Evolutionary conservation across 1,284 basidiomycete genomes (phyloP).

Genomic region (Malassezia nana): DNA sequence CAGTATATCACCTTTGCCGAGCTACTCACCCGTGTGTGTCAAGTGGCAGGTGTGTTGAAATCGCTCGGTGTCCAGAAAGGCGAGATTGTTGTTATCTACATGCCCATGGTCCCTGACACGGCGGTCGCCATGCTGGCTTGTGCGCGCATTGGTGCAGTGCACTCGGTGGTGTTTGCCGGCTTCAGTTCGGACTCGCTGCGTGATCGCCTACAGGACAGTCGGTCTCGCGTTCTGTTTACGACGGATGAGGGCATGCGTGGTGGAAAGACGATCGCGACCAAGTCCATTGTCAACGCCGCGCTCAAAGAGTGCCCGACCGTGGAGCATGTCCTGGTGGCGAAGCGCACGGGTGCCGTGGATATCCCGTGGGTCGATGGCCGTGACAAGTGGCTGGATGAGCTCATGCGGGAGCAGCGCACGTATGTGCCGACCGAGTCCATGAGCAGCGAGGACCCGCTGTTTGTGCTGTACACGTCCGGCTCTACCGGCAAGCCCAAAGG

Average conservation of each 20-base stretch:
- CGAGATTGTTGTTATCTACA: slow-evolving; percentile 64
- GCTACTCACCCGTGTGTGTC: slow-evolving; percentile 70
- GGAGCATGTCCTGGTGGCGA: slow-evolving; percentile 81
- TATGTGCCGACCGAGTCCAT: slow-evolving; percentile 83
- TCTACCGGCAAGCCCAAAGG: slow-evolving; percentile 96
- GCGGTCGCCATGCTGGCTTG: slow-evolving; percentile 92
- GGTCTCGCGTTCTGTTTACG: slow-evolving; percentile 80
- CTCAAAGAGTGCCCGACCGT: slow-evolving; percentile 74
- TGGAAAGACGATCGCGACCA: slow-evolving; percentile 89
- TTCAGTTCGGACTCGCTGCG: slow-evolving; percentile 94
- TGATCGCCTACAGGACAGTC: slow-evolving; percentile 84
- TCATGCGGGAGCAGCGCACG: slow-evolving; percentile 67
- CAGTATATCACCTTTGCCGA: slow-evolving; percentile 66
- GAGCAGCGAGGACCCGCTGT: slow-evolving; percentile 83
- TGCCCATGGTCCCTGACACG: slow-evolving; percentile 56
- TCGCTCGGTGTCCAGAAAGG: slow-evolving; percentile 86
- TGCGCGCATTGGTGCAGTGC: slow-evolving; percentile 89
- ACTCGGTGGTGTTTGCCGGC: slow-evolving; percentile 97
- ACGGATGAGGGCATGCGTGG: slow-evolving; percentile 90
- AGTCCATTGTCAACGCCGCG: slow-evolving; percentile 82
- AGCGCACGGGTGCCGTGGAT: slow-evolving; percentile 67
- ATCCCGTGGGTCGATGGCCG: slow-evolving; percentile 75
- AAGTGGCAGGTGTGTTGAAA: slow-evolving; percentile 84
- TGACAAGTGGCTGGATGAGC: slow-evolving; percentile 96
- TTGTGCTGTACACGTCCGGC: slow-evolving; percentile 90